Percentiles rank a stretch among this genome's conserved stretches.
These are phyloP conservation scores for Tricholoma hemisulphureum DNA, from an alignment of 768 basidiomycete genomes.

Conservation along the genomic window DNA sequence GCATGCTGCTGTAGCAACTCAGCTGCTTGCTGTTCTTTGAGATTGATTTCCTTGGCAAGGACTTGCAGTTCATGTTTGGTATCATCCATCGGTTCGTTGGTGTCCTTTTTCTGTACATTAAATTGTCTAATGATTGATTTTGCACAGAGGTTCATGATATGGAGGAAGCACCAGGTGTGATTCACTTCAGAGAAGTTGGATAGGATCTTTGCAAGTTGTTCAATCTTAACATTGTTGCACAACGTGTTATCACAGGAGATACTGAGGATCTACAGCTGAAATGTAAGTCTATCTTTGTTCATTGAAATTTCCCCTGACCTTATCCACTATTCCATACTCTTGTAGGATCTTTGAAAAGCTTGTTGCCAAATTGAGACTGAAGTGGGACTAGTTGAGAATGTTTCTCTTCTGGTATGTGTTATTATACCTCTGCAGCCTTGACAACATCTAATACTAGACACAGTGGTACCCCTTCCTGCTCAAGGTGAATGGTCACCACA, in stretches of 20 bases:
- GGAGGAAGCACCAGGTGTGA: too few relatives aligned
- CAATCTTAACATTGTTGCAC: slow-evolving; percentile 33
- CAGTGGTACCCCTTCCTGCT: slow-evolving; percentile 21
- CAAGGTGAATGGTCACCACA: slow-evolving; percentile 29
- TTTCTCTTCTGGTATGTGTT: not conserved
- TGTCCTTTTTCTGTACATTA: slow-evolving; percentile 19
- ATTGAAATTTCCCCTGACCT: slow-evolving; percentile 21
- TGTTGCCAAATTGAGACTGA: slow-evolving; percentile 32
- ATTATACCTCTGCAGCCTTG: slow-evolving; percentile 22
- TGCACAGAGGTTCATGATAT: too few relatives aligned
- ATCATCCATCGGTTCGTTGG: not conserved
- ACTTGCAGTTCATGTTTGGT: slow-evolving; percentile 2
- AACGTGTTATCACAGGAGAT: slow-evolving; percentile 34
- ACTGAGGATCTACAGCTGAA: slow-evolving; percentile 21
- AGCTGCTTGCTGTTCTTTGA: not conserved
- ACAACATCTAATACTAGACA: slow-evolving; percentile 31
- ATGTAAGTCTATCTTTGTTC: slow-evolving; percentile 7
- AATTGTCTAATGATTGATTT: slow-evolving; percentile 30
- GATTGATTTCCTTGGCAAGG: not conserved
- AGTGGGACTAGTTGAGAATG: slow-evolving; percentile 26
- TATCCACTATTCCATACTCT: slow-evolving; percentile 30
- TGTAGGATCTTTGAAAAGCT: slow-evolving; percentile 33
- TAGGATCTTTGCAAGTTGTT: slow-evolving; percentile 21
- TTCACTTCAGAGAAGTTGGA: too few relatives aligned
- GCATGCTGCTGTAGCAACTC: not conserved